These are phyloP conservation scores for Metschnikowia vanudenii DNA, from an alignment of 805 yeast species.

Conservation along the genomic window DNA sequence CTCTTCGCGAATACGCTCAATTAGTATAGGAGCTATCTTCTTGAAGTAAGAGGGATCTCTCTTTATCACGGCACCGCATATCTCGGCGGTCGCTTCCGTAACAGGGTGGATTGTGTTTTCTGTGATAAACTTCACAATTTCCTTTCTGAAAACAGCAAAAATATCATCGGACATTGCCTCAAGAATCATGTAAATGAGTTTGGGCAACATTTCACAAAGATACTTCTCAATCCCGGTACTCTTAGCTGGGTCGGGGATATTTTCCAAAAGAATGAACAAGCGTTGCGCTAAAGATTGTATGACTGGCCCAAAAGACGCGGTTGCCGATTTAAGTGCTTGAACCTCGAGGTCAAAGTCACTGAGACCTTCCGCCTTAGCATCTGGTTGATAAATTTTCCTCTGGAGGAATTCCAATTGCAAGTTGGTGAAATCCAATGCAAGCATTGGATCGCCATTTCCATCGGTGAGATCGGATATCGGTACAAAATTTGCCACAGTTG, in stretches of 20 bases:
- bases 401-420: slow-evolving; percentile 60
- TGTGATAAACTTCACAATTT: slow-evolving; percentile 56
- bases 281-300: slow-evolving; percentile 55
- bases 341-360: slow-evolving; percentile 47
- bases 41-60: slow-evolving; percentile 54
- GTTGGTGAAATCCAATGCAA: slow-evolving; percentile 56
- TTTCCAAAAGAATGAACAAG: slow-evolving; percentile 63
- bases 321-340: slow-evolving; percentile 66
- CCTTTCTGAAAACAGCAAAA: slow-evolving; percentile 45
- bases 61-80: slow-evolving; percentile 69
- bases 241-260: slow-evolving; percentile 58
- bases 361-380: slow-evolving; percentile 26
- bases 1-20: slow-evolving; percentile 59
- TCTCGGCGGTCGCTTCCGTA: slow-evolving; percentile 65
- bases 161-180: slow-evolving; percentile 62
- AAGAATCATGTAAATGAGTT: slow-evolving; percentile 32
- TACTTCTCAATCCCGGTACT: slow-evolving; percentile 52
- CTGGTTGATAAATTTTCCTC: slow-evolving; percentile 31
- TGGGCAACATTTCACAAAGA: slow-evolving; percentile 38
- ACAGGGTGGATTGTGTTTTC: slow-evolving; percentile 59
- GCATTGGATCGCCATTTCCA: slow-evolving; percentile 37
- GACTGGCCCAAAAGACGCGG: slow-evolving; percentile 65
- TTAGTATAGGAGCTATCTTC: slow-evolving; percentile 43
- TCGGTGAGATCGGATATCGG: slow-evolving; percentile 65
- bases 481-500: slow-evolving; percentile 65